Conservation (phyloP, 495 filamentous ascomycete genomes). For the Aspergillus nidulans region DNA sequence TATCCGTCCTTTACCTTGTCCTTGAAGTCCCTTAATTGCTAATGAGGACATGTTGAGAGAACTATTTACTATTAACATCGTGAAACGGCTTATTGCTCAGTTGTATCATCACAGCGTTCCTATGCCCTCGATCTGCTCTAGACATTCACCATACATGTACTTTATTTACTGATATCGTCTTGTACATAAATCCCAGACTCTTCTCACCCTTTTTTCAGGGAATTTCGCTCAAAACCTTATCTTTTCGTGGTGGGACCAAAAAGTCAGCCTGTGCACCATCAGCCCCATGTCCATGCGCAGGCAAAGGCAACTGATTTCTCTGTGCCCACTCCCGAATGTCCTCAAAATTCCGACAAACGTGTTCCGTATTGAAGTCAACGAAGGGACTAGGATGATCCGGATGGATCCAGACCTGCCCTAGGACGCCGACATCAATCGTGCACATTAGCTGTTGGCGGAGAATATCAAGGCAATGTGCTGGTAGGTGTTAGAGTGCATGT, state of each 20-base stretch:
- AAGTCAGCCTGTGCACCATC: neutral
- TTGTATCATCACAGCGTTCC: too few species aligned
- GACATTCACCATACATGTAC: too few species aligned
- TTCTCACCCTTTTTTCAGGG: too few species aligned
- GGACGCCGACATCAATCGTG: constrained; percentile 40
- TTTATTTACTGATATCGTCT: too few species aligned
- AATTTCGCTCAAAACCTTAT: neutral
- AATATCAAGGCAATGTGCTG: constrained; percentile 48
- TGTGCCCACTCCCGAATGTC: constrained; percentile 44
- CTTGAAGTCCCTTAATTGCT: too few species aligned
- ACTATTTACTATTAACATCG: too few species aligned
- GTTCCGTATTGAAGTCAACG: constrained; percentile 50
- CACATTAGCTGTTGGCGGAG: constrained; percentile 52
- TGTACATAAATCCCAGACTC: too few species aligned
- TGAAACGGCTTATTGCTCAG: too few species aligned
- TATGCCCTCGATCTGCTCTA: too few species aligned
- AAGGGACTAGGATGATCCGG: constrained; percentile 33
- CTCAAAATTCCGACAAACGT: constrained; percentile 51
- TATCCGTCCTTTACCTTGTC: too few species aligned
- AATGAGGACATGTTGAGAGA: too few species aligned
- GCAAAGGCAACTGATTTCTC: constrained; percentile 34
- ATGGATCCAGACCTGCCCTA: constrained; percentile 48
- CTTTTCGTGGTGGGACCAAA: neutral
- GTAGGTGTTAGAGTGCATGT: neutral
- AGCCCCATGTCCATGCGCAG: neutral